Percentiles rank a stretch among this genome's conserved stretches.
Conservation (phyloP, 1,139 yeast species). For the Yamadazyma triangularis region DNA sequence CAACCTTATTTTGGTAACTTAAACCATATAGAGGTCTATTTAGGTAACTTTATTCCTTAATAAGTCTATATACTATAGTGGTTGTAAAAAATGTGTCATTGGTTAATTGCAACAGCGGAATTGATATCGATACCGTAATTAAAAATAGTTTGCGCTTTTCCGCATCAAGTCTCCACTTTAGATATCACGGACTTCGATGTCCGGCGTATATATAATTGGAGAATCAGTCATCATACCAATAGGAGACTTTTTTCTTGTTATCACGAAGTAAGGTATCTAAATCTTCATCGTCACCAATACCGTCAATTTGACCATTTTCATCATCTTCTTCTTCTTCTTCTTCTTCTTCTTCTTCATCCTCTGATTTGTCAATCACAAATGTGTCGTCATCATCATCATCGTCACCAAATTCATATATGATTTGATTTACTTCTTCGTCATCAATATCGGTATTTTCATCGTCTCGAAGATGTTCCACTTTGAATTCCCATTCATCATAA, state of each 20-base stretch:
- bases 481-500: slow-evolving; percentile 14
- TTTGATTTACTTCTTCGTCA: slow-evolving; percentile 4
- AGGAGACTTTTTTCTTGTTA: slow-evolving; percentile 3
- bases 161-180: too few species aligned
- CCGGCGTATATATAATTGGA: too few species aligned
- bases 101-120: too few species aligned
- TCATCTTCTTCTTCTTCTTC: slow-evolving; percentile 11
- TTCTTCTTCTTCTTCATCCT: slow-evolving; percentile 13
- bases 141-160: too few species aligned
- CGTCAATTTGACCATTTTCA: slow-evolving; percentile 7
- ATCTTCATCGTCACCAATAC: slow-evolving; percentile 1
- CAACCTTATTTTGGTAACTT: too few species aligned
- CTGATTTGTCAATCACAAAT: slow-evolving; percentile 11
- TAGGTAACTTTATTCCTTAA: too few species aligned
- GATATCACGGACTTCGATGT: too few species aligned
- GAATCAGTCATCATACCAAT: slow-evolving; percentile 8
- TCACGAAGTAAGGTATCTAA: slow-evolving; percentile 5
- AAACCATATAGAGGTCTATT: too few species aligned
- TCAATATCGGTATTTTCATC: slow-evolving; percentile 13
- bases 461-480: slow-evolving; percentile 11
- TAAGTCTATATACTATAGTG: too few species aligned
- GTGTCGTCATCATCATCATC: slow-evolving; percentile 15
- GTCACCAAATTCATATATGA: slow-evolving; percentile 9
- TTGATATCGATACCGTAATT: too few species aligned
- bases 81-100: too few species aligned